A percentile compares a stretch with the other conserved stretches of the same genome.
These are phyloP conservation scores for Leptosphaerulina australis DNA, from an alignment of 2,329 filamentous ascomycete genomes.

Conservation along the genomic window DNA sequence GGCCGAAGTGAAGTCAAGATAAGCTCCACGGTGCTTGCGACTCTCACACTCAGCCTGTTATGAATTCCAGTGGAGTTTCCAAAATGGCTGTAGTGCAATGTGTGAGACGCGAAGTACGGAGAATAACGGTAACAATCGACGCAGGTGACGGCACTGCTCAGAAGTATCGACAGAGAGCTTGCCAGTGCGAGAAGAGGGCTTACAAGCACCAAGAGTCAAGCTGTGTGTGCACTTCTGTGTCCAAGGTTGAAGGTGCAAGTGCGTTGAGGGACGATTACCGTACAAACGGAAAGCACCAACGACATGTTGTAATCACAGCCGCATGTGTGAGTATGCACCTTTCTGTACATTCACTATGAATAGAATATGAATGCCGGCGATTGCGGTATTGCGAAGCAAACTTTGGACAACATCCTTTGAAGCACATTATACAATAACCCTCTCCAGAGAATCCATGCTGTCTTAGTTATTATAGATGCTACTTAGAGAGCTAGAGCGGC, in stretches of 20 bases:
- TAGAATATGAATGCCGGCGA: neutral
- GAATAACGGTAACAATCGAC: neutral
- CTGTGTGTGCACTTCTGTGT: no score
- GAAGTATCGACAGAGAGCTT: neutral
- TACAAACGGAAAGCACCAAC: slow-evolving; percentile 10
- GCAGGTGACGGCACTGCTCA: neutral
- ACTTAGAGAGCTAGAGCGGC: neutral
- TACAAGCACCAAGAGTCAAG: no score
- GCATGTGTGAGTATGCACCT: neutral
- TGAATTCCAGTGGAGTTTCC: neutral
- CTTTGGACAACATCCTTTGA: neutral
- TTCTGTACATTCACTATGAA: neutral
- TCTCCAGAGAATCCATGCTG: neutral
- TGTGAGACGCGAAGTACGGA: neutral
- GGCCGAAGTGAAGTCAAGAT: neutral
- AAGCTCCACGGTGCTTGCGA: neutral
- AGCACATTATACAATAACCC: neutral
- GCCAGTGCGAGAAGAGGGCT: neutral
- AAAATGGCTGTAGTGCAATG: neutral
- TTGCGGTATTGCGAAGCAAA: neutral
- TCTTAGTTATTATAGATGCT: neutral
- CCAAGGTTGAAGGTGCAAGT: no score
- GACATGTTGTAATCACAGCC: neutral
- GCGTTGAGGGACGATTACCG: neutral
- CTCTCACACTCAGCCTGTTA: neutral